Conservation (phyloP, 306 rosid genomes). For the Pterocarpus santalinus region DNA sequence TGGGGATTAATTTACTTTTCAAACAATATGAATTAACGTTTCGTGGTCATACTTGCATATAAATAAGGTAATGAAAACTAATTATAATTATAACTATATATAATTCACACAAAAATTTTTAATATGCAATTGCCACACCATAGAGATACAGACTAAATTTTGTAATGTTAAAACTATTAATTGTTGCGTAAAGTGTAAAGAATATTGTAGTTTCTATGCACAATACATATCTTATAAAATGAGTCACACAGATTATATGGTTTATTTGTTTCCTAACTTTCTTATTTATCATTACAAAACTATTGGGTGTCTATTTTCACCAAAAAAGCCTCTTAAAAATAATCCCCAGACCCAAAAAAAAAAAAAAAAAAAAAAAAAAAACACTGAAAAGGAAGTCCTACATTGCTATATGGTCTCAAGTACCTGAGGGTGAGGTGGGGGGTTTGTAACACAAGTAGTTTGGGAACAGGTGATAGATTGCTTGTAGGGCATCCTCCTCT, state of each 20-base stretch:
- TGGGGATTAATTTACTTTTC: neutral
- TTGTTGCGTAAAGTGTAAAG: neutral
- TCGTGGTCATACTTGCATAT: neutral
- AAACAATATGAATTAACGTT: neutral
- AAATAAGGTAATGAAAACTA: constrained; percentile 4
- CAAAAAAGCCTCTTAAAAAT: neutral
- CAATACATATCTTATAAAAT: neutral
- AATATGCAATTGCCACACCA: neutral
- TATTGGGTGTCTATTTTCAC: neutral
- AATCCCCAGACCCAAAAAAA: neutral
- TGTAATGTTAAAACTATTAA: neutral
- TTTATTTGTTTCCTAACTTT: constrained; percentile 2
- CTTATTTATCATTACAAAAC: neutral
- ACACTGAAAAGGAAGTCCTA: neutral
- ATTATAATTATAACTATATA: neutral
- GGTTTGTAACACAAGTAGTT: constrained; percentile 4
- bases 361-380: neutral
- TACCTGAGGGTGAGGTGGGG: constrained; percentile 24
- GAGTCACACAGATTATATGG: neutral
- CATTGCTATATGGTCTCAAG: constrained; percentile 1
- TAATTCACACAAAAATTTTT: too few species aligned
- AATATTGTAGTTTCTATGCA: neutral
- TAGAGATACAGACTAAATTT: constrained; percentile 1
- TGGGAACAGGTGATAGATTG: constrained; percentile 6
- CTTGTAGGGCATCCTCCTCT: constrained; percentile 10